phyloP scores from a whole-genome alignment of 306 rosid species.

The Lupinus albus region DNA sequence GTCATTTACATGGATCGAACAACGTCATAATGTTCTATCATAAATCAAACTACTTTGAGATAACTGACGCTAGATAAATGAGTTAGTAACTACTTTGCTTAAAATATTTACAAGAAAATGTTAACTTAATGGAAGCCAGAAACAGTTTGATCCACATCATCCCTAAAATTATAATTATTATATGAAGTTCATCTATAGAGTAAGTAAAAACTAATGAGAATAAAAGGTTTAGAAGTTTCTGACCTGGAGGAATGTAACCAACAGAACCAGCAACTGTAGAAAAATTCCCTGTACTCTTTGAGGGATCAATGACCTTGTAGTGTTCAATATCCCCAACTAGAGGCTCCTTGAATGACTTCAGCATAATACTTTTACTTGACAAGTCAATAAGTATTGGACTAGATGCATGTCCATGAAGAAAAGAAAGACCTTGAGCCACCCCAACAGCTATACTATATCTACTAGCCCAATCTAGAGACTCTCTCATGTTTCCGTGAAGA shows the following conservation, averaged over 20 bases:
- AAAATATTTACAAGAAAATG: not conserved
- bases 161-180: not conserved
- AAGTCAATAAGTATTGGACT: constrained; percentile 82
- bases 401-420: constrained; percentile 74
- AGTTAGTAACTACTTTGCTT: constrained; percentile 11
- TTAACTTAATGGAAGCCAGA: not conserved
- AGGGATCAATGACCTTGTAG: constrained; percentile 79
- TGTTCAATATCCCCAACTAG: constrained; percentile 89
- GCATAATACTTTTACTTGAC: constrained; percentile 76
- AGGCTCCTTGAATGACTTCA: constrained; percentile 94
- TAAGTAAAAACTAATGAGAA: constrained; percentile 8
- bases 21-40: no score
- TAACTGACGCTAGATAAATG: not conserved
- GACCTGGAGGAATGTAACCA: constrained; percentile 97
- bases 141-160: constrained; percentile 10
- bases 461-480: constrained; percentile 79
- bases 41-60: no score
- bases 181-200: constrained; percentile 5
- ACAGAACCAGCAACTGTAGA: constrained; percentile 89
- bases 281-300: constrained; percentile 82
- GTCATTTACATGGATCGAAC: no score
- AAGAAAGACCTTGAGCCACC: constrained; percentile 86
- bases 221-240: constrained; percentile 31
- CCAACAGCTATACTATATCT: constrained; percentile 90
- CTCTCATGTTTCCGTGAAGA: constrained; percentile 63